These are phyloP conservation scores for Sphagnum contortum DNA, from an alignment of 225 moss, liverwort and hornwort species.

Conservation along the genomic window DNA sequence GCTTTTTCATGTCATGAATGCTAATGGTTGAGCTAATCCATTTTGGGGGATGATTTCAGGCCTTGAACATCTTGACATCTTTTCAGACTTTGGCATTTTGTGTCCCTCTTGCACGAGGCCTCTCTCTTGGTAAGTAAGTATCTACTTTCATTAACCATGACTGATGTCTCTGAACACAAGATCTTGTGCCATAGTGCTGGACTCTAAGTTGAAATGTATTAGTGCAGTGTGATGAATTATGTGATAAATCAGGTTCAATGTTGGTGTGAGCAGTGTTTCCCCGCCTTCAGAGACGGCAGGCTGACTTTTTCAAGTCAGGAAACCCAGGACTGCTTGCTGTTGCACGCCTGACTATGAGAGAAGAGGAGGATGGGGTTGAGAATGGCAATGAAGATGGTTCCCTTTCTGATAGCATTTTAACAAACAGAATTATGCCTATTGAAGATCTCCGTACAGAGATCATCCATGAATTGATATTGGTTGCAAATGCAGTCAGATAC, in stretches of 20 bases:
- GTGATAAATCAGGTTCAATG: no score
- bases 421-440: slow-evolving; percentile 7
- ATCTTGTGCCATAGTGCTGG: no score
- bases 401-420: slow-evolving; percentile 11
- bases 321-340: slow-evolving; percentile 52
- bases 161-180: no score
- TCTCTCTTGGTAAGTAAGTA: slow-evolving; percentile 33
- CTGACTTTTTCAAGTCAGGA: slow-evolving; percentile 65
- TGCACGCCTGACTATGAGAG: slow-evolving; percentile 37
- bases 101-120: slow-evolving; percentile 48
- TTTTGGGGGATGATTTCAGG: slow-evolving; percentile 17
- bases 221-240: no score
- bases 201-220: no score
- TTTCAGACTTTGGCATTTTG: slow-evolving; percentile 60
- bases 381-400: slow-evolving; percentile 8
- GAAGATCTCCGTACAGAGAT: slow-evolving; percentile 13
- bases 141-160: background rate
- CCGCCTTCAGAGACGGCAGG: slow-evolving; percentile 54
- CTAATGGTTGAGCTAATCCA: no score
- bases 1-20: no score
- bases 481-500: slow-evolving; percentile 27
- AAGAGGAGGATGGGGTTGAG: slow-evolving; percentile 24
- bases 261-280: slow-evolving; percentile 45
- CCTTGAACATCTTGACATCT: slow-evolving; percentile 34
- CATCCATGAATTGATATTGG: slow-evolving; percentile 10